Percentiles rank a stretch among this genome's conserved stretches.
These are phyloP conservation scores for Torulaspora franciscae DNA, from an alignment of 805 yeast genomes.

Conservation along the genomic window DNA sequence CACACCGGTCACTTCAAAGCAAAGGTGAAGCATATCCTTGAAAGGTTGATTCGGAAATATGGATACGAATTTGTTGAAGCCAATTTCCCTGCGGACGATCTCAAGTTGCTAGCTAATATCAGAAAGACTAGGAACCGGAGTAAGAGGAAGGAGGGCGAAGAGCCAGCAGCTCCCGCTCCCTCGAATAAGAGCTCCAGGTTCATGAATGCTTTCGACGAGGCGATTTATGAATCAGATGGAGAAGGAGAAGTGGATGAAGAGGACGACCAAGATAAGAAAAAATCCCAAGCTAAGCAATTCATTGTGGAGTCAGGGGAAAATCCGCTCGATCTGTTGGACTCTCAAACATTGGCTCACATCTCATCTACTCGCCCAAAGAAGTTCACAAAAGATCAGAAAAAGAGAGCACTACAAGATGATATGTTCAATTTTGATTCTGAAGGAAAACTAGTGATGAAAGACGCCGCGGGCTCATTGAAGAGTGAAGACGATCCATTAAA, in stretches of 20 bases:
- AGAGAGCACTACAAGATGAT: slow-evolving; percentile 30
- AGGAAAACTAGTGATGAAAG: slow-evolving; percentile 36
- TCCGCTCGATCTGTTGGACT: slow-evolving; percentile 87
- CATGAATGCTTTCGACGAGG: slow-evolving; percentile 89
- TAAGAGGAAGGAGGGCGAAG: slow-evolving; percentile 54
- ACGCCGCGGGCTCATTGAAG: slow-evolving; percentile 26
- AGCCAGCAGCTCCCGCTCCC: slow-evolving; percentile 19
- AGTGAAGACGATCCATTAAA: slow-evolving; percentile 46
- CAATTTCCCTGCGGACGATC: slow-evolving; percentile 86
- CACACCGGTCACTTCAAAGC: slow-evolving; percentile 93
- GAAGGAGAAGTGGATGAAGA: slow-evolving; percentile 52
- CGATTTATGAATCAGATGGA: slow-evolving; percentile 70
- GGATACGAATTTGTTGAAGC: slow-evolving; percentile 82
- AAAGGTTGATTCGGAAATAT: slow-evolving; percentile 82
- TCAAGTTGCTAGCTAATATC: slow-evolving; percentile 75
- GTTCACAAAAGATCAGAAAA: slow-evolving; percentile 39
- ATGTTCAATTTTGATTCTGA: slow-evolving; percentile 35
- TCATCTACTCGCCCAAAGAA: slow-evolving; percentile 81
- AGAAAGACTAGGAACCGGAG: slow-evolving; percentile 81
- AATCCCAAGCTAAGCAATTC: slow-evolving; percentile 46
- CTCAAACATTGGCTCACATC: slow-evolving; percentile 77
- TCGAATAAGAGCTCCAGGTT: slow-evolving; percentile 45
- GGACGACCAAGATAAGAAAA: slow-evolving; percentile 20
- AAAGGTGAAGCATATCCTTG: slow-evolving; percentile 88
- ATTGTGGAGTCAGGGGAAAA: slow-evolving; percentile 70